phyloP scores from a whole-genome alignment of 768 basidiomycete species.

The Collybiopsis luxurians region DNA sequence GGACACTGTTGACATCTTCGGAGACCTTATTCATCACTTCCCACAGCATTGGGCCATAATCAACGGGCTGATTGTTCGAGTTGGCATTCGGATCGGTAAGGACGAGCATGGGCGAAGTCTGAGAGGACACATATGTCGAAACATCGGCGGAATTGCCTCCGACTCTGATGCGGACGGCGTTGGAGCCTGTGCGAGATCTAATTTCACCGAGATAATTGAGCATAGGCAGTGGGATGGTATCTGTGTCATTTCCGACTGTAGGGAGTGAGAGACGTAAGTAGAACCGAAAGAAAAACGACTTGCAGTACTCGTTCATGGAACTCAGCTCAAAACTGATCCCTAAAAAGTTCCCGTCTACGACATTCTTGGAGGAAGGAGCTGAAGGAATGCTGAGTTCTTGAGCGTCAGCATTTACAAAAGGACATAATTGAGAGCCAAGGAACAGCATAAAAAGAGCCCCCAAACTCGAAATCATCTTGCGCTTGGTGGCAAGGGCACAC shows the following conservation, averaged over 20 bases:
- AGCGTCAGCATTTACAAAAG: slow-evolving; percentile 12
- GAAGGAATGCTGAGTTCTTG: slow-evolving; percentile 26
- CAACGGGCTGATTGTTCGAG: slow-evolving; percentile 43
- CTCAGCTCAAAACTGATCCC: slow-evolving; percentile 67
- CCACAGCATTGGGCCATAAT: slow-evolving; percentile 47
- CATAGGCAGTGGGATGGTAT: slow-evolving; percentile 48
- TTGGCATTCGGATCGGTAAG: slow-evolving; percentile 32
- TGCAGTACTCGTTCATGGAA: slow-evolving; percentile 56
- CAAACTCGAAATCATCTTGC: too few species aligned
- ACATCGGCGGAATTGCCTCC: slow-evolving; percentile 47
- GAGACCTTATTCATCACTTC: slow-evolving; percentile 40
- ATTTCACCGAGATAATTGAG: slow-evolving; percentile 59
- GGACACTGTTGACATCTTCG: slow-evolving; percentile 22
- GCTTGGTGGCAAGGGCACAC: too few species aligned
- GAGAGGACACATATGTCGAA: slow-evolving; percentile 39
- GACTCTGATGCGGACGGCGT: slow-evolving; percentile 39
- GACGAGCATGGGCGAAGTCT: slow-evolving; percentile 40
- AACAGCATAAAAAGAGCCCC: background rate
- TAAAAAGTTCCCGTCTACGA: slow-evolving; percentile 53
- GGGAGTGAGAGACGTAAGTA: background rate
- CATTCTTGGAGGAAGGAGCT: slow-evolving; percentile 31
- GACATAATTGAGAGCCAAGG: background rate
- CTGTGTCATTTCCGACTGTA: slow-evolving; percentile 51
- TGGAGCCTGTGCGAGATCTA: slow-evolving; percentile 40
- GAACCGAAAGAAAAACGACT: slow-evolving; percentile 15